Evolutionary conservation across 805 yeast genomes (phyloP).

Genomic region (Kodamaea nitidulidarum): DNA sequence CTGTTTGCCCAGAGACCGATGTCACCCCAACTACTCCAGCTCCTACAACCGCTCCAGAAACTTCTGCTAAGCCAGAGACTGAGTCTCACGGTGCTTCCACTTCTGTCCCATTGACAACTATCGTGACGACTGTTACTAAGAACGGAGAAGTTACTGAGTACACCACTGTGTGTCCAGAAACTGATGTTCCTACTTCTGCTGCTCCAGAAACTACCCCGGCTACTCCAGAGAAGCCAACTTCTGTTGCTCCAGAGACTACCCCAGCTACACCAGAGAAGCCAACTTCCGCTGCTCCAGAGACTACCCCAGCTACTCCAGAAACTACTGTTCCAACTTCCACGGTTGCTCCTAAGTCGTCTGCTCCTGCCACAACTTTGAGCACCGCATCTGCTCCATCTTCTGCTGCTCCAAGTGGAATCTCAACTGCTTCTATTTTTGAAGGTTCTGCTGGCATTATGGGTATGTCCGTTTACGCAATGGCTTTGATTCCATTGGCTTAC

Average conservation of each 20-base stretch:
- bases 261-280: slow-evolving; percentile 15
- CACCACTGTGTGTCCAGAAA: slow-evolving; percentile 21
- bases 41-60: slow-evolving; percentile 5
- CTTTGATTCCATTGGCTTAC: slow-evolving; percentile 34
- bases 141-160: slow-evolving; percentile 14
- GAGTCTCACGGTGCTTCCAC: slow-evolving; percentile 3
- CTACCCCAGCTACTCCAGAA: too few species aligned
- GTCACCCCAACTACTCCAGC: slow-evolving; percentile 9
- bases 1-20: slow-evolving; percentile 18
- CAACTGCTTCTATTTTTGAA: slow-evolving; percentile 8
- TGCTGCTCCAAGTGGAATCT: slow-evolving; percentile 10
- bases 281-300: slow-evolving; percentile 4
- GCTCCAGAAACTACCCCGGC: slow-evolving; percentile 12
- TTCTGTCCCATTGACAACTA: slow-evolving; percentile 11
- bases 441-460: slow-evolving; percentile 18
- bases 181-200: slow-evolving; percentile 1
- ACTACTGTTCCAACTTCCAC: too few species aligned
- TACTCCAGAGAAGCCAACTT: slow-evolving; percentile 16
- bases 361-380: too few species aligned
- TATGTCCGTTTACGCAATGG: slow-evolving; percentile 26
- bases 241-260: slow-evolving; percentile 10
- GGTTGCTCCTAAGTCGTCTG: too few species aligned
- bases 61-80: slow-evolving; percentile 2
- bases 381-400: background rate
- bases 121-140: slow-evolving; percentile 16